Evolutionary conservation across 306 rosid genomes (phyloP).

Genomic region (Citrullus colocynthis): DNA sequence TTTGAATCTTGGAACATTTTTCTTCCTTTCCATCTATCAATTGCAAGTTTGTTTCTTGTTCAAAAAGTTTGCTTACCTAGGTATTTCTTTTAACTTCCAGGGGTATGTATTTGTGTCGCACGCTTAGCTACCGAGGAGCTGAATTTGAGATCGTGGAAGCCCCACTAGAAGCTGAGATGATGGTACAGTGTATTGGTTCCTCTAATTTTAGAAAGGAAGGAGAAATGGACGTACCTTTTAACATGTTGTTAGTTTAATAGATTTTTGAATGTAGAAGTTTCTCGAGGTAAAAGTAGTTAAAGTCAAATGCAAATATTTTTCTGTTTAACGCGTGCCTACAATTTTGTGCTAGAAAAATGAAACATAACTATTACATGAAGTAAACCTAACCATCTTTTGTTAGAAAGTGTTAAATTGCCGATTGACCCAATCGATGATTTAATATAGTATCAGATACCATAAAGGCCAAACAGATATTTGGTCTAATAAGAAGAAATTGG

Average conservation of each 20-base stretch:
- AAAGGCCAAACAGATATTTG: too few species aligned
- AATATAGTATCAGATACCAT: too few species aligned
- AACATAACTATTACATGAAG: neutral
- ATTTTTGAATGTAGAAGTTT: too few species aligned
- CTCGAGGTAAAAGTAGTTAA: neutral
- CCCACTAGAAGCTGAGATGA: slow-evolving; percentile 81
- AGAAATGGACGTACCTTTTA: too few species aligned
- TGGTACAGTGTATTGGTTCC: slow-evolving; percentile 40
- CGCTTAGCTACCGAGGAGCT: slow-evolving; percentile 82
- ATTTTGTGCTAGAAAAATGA: neutral
- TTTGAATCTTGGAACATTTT: neutral
- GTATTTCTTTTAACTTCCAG: slow-evolving; percentile 29
- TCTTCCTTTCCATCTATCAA: neutral
- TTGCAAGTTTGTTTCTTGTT: neutral
- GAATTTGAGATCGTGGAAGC: slow-evolving; percentile 93
- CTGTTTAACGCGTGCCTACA: neutral
- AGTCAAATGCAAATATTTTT: neutral
- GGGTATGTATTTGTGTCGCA: slow-evolving; percentile 97
- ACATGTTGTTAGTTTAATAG: too few species aligned
- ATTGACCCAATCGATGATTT: too few species aligned
- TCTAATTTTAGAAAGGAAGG: neutral
- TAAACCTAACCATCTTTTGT: neutral
- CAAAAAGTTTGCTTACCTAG: neutral
- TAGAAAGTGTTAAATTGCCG: neutral
- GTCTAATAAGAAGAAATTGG: too few species aligned